These are phyloP conservation scores for Furcasterigmium sp. DNA, from an alignment of 2,329 filamentous ascomycete species.

Conservation along the genomic window DNA sequence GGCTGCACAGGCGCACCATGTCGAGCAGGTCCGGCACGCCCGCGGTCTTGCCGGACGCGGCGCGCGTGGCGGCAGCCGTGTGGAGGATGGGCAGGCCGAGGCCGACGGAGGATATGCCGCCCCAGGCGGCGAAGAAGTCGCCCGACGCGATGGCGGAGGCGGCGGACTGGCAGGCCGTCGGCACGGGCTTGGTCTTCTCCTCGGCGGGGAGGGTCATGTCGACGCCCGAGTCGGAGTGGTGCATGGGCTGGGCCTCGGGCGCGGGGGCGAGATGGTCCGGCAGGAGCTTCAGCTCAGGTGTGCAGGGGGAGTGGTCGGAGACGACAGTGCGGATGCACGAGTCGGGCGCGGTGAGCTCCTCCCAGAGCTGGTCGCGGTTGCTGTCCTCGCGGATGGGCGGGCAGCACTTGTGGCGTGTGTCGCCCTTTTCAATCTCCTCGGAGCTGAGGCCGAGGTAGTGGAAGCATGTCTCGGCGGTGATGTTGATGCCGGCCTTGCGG, in stretches of 20 bases:
- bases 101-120: conserved; percentile 90
- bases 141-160: conserved; percentile 45
- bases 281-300: conserved; percentile 85
- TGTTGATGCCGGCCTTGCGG: conserved; percentile 67
- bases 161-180: conserved; percentile 17
- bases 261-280: conserved; percentile 53
- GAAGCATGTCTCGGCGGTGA: conserved; percentile 94
- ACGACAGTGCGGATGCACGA: conserved; percentile 89
- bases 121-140: conserved; percentile 96
- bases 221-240: conserved; percentile 48
- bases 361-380: conserved; percentile 86
- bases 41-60: conserved; percentile 36
- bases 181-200: conserved; percentile 12
- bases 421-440: conserved; percentile 76
- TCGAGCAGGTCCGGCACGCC: conserved; percentile 58
- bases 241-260: conserved; percentile 26
- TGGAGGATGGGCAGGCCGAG: conserved; percentile 87
- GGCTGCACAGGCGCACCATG: conserved; percentile 78
- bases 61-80: conserved; percentile 64
- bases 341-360: conserved; percentile 64
- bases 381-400: conserved; percentile 77
- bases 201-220: conserved; percentile 36
- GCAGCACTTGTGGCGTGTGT: conserved; percentile 93
- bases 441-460: conserved; percentile 85
- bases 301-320: conserved; percentile 94